Conservation (phyloP, 1,139 yeast genomes). For the Scheffersomyces quercinus region DNA sequence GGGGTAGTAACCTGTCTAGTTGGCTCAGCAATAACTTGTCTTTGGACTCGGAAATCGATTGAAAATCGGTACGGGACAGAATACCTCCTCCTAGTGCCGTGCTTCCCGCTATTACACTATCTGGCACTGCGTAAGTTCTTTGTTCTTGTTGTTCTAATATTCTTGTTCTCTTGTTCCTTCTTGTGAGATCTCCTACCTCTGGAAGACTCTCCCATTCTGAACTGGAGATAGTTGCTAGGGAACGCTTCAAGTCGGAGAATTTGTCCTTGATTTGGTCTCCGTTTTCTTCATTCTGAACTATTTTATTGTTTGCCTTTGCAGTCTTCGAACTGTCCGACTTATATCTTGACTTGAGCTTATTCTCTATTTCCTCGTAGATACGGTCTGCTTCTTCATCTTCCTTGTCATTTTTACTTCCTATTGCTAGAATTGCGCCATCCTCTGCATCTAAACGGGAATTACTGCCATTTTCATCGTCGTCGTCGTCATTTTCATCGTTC, state of each 20-base stretch:
- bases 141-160: slow-evolving; percentile 62
- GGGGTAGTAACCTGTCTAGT: slow-evolving; percentile 33
- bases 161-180: slow-evolving; percentile 72
- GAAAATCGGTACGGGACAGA: slow-evolving; percentile 39
- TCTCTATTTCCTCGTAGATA: slow-evolving; percentile 67
- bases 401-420: slow-evolving; percentile 35
- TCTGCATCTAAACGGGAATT: slow-evolving; percentile 13
- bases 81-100: slow-evolving; percentile 9
- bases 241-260: slow-evolving; percentile 58
- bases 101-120: slow-evolving; percentile 49
- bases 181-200: slow-evolving; percentile 86
- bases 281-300: slow-evolving; percentile 16
- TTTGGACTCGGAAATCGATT: slow-evolving; percentile 52
- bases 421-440: slow-evolving; percentile 9
- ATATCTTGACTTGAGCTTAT: slow-evolving; percentile 42
- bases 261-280: slow-evolving; percentile 22
- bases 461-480: slow-evolving; percentile 28
- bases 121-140: slow-evolving; percentile 84
- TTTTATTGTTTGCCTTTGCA: slow-evolving; percentile 10
- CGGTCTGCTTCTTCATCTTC: slow-evolving; percentile 77
- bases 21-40: slow-evolving; percentile 52
- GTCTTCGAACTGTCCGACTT: slow-evolving; percentile 24
- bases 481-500: slow-evolving; percentile 26
- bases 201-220: slow-evolving; percentile 85
- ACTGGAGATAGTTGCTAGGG: slow-evolving; percentile 56